A percentile compares a stretch with the other conserved stretches of the same genome.
Evolutionary conservation across 352 stramenopile species (phyloP).

Genomic region (Pythium pyrilobum): DNA sequence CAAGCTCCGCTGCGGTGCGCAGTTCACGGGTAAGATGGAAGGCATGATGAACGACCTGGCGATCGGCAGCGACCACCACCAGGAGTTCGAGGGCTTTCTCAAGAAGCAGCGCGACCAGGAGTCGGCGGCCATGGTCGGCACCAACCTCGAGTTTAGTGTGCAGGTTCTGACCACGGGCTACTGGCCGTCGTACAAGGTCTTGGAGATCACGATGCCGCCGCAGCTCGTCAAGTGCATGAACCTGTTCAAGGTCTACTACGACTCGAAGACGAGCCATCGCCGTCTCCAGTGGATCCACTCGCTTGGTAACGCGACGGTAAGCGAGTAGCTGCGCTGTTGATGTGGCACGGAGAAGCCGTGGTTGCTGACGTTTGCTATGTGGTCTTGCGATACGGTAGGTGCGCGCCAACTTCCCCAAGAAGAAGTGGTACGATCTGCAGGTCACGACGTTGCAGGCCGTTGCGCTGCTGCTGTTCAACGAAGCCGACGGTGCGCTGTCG

Average conservation of each 20-base stretch:
- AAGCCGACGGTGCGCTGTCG: conserved; percentile 70
- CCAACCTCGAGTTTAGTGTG: conserved; percentile 93
- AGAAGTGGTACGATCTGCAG: conserved; percentile 96
- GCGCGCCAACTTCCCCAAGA: conserved; percentile 77
- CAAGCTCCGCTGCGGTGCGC: conserved; percentile 97
- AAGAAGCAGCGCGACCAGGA: conserved; percentile 80
- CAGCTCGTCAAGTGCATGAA: conserved; percentile 95
- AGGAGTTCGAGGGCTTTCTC: conserved; percentile 94
- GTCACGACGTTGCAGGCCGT: conserved; percentile 97
- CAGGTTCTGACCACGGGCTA: conserved; percentile 98
- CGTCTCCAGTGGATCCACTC: conserved; percentile 96
- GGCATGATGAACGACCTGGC: conserved; percentile 99
- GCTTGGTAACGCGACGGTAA: conserved; percentile 94
- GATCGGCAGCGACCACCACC: conserved; percentile 95
- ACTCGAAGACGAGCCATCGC: conserved; percentile 92
- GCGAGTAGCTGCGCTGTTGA: not conserved
- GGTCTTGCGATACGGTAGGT: conserved; percentile 22
- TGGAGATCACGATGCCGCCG: conserved; percentile 94
- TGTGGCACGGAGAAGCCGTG: not conserved
- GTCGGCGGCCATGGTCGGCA: conserved; percentile 19
- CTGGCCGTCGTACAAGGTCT: conserved; percentile 97
- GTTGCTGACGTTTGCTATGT: not conserved
- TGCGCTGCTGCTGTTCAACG: conserved; percentile 95
- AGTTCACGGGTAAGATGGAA: conserved; percentile 99
- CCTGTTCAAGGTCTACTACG: conserved; percentile 95